Percentiles rank a stretch among this genome's conserved stretches.
These are phyloP conservation scores for Phytopythium chamaehyphon DNA, from an alignment of 352 stramenopile genomes.

Conservation along the genomic window DNA sequence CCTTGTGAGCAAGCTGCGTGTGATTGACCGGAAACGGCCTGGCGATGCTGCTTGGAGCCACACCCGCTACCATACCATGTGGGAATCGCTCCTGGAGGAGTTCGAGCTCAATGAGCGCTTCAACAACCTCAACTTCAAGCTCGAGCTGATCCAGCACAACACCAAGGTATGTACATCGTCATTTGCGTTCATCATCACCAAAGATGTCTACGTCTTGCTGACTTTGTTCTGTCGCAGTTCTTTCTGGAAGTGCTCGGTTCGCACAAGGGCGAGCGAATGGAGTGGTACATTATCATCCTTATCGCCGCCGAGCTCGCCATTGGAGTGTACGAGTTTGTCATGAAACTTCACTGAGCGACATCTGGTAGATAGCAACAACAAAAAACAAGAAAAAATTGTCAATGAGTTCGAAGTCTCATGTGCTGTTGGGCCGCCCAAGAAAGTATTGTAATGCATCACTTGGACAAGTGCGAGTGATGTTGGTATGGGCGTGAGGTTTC, in stretches of 20 bases:
- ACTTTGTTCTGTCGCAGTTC: conserved; percentile 60
- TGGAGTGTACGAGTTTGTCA: conserved; percentile 75
- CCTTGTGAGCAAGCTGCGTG: conserved; percentile 94
- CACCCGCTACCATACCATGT: conserved; percentile 93
- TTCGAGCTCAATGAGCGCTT: conserved; percentile 95
- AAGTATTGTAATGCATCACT: too few species aligned
- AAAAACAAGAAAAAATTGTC: too few species aligned
- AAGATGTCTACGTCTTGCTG: too few species aligned
- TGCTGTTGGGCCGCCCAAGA: too few species aligned
- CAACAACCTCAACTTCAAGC: conserved; percentile 97
- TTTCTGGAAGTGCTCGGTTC: conserved; percentile 97
- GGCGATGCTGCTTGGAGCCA: conserved; percentile 94
- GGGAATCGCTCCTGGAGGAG: conserved; percentile 85
- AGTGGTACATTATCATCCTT: conserved; percentile 98
- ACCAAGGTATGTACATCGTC: conserved; percentile 89
- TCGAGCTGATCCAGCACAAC: conserved; percentile 97
- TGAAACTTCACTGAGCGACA: conserved; percentile 43
- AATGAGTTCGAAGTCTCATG: too few species aligned
- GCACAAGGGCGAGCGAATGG: conserved; percentile 92
- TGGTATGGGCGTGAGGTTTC: too few species aligned
- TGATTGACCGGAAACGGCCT: conserved; percentile 92
- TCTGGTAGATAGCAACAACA: too few species aligned
- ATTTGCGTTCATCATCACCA: too few species aligned
- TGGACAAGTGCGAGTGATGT: too few species aligned
- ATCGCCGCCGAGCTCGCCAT: conserved; percentile 94